Evolutionary conservation across 208 protist species (phyloP).

Genomic region (Leishmania turanica): DNA sequence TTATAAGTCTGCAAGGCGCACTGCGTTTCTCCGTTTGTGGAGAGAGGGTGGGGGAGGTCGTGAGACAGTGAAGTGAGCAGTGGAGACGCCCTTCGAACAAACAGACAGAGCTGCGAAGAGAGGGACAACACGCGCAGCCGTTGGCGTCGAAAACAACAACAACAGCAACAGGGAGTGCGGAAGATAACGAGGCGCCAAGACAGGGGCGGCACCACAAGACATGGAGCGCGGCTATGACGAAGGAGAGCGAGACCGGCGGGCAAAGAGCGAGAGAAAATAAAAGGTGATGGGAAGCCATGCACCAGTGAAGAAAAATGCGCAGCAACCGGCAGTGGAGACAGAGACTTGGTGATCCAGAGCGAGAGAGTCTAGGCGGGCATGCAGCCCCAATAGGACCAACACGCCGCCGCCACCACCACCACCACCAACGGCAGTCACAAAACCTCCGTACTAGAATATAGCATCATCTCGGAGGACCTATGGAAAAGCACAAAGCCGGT

Average conservation of each 20-base stretch:
- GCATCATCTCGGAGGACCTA: background rate
- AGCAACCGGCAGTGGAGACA: background rate
- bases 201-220: background rate
- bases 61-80: background rate
- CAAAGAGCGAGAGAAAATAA: background rate
- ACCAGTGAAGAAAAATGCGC: background rate
- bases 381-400: background rate
- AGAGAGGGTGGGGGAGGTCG: background rate
- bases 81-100: background rate
- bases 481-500: background rate
- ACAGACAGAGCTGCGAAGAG: background rate
- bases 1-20: background rate
- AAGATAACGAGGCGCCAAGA: background rate
- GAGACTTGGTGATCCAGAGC: background rate
- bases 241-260: background rate
- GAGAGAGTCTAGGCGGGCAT: background rate
- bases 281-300: background rate
- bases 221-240: background rate
- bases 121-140: background rate
- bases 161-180: background rate
- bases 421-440: too few species aligned
- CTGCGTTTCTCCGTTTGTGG: background rate
- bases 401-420: background rate
- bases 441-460: background rate
- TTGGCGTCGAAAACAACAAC: background rate